phyloP scores from a whole-genome alignment of 1,284 basidiomycete species.

The Irpex rosettiformis region DNA sequence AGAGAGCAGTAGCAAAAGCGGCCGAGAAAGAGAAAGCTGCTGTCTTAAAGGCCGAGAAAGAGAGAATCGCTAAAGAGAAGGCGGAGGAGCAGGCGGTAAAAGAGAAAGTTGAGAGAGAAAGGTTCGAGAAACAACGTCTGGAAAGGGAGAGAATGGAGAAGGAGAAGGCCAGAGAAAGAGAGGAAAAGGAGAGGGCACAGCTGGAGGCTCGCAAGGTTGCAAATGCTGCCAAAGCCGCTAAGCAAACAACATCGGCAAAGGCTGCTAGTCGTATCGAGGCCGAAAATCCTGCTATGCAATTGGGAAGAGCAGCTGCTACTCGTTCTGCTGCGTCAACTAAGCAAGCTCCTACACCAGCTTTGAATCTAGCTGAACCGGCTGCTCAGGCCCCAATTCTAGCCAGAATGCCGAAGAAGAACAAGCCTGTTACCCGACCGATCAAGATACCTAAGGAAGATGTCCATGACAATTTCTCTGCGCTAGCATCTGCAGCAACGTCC shows the following conservation, averaged over 20 bases:
- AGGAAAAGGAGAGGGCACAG: slow-evolving; percentile 29
- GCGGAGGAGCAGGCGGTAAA: slow-evolving; percentile 30
- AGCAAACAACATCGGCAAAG: slow-evolving; percentile 20
- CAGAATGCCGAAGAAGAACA: slow-evolving; percentile 78
- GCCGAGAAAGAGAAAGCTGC: slow-evolving; percentile 33
- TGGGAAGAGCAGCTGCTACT: slow-evolving; percentile 5
- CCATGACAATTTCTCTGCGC: slow-evolving; percentile 39
- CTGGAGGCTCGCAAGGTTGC: slow-evolving; percentile 16
- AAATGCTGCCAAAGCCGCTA: slow-evolving; percentile 23
- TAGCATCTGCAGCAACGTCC: slow-evolving; percentile 42
- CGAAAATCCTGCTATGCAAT: slow-evolving; percentile 10
- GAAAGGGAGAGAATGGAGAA: slow-evolving; percentile 26
- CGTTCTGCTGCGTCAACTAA: slow-evolving; percentile 19
- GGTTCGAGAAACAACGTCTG: slow-evolving; percentile 35
- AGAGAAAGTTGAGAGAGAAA: slow-evolving; percentile 36
- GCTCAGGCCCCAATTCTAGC: slow-evolving; percentile 69
- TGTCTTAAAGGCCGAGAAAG: slow-evolving; percentile 23
- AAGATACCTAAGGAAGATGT: slow-evolving; percentile 57
- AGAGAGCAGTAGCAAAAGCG: slow-evolving; percentile 42
- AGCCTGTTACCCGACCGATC: slow-evolving; percentile 57
- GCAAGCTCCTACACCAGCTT: slow-evolving; percentile 23
- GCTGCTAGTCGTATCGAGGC: slow-evolving; percentile 7
- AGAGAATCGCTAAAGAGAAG: slow-evolving; percentile 28
- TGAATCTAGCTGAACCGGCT: slow-evolving; percentile 32
- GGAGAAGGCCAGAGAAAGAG: slow-evolving; percentile 25